A percentile compares a stretch with the other conserved stretches of the same genome.
Evolutionary conservation across 306 rosid species (phyloP).

Genomic region (Vigna hirtella): DNA sequence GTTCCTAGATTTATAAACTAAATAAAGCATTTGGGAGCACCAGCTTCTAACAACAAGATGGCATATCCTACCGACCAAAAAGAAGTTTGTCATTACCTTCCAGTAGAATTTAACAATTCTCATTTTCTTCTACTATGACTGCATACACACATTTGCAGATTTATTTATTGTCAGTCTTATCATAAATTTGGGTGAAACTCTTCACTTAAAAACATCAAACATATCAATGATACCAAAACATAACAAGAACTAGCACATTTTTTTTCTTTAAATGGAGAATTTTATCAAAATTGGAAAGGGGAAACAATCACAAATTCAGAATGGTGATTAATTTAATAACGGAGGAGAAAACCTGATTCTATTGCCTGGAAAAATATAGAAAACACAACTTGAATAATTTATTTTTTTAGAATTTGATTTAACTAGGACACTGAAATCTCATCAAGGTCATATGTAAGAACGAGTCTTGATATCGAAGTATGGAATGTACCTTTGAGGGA

Average conservation of each 20-base stretch:
- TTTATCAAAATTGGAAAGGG: not conserved
- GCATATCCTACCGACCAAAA: conserved; percentile 4
- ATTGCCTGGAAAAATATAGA: conserved; percentile 7
- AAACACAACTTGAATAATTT: conserved; percentile 8
- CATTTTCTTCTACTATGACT: conserved; percentile 33
- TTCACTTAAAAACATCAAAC: conserved; percentile 17
- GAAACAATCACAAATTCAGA: conserved; percentile 4
- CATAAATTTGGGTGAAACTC: not conserved
- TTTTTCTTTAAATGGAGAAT: not conserved
- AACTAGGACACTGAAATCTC: conserved; percentile 20
- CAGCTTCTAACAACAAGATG: not conserved
- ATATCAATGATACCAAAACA: conserved; percentile 27
- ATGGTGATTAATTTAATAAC: not conserved
- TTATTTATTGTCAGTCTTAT: not conserved
- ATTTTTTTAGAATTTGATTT: conserved; percentile 12
- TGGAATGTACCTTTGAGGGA: conserved; percentile 72
- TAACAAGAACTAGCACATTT: not conserved
- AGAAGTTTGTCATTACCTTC: conserved; percentile 1
- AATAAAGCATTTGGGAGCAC: conserved; percentile 27
- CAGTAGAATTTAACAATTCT: conserved; percentile 14
- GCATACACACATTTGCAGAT: conserved; percentile 22
- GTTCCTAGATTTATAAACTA: conserved; percentile 2
- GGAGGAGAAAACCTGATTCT: conserved; percentile 8
- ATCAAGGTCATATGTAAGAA: conserved; percentile 11
- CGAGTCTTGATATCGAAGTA: conserved; percentile 10